These are phyloP conservation scores for Tylopilus sp. DNA, from an alignment of 1,284 basidiomycete genomes.

Conservation along the genomic window DNA sequence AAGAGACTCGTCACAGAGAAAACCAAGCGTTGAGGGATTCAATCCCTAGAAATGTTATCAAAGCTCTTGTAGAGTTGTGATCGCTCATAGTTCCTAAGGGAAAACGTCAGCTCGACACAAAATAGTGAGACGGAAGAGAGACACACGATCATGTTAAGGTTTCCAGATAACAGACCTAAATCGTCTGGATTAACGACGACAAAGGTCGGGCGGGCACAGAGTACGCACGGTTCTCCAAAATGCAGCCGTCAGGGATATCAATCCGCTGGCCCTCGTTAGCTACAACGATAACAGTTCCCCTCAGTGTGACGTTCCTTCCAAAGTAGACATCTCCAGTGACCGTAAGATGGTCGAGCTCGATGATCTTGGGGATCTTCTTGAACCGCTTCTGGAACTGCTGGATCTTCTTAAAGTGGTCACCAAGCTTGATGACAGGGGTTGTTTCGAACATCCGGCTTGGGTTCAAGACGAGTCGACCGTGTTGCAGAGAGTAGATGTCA, in stretches of 20 bases:
- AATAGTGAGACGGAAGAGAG: not conserved
- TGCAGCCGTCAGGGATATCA: conserved; percentile 92
- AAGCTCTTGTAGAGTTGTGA: not conserved
- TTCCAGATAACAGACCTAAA: conserved; percentile 59
- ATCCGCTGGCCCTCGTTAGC: conserved; percentile 95
- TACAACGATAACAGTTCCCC: conserved; percentile 85
- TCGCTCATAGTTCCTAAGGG: conserved; percentile 31
- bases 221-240: conserved; percentile 83
- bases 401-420: conserved; percentile 92
- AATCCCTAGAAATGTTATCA: conserved; percentile 2
- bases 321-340: conserved; percentile 97
- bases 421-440: conserved; percentile 97
- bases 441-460: conserved; percentile 88
- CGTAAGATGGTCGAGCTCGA: conserved; percentile 95
- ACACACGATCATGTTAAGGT: conserved; percentile 66
- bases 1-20: conserved; percentile 2
- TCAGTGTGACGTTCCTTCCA: conserved; percentile 86
- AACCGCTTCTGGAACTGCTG: conserved; percentile 96
- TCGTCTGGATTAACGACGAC: conserved; percentile 7
- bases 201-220: not conserved
- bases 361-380: conserved; percentile 94
- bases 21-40: conserved; percentile 4
- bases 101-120: conserved; percentile 2
- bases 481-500: conserved; percentile 93
- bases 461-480: conserved; percentile 94